Evolutionary conservation across 441 rosid species (phyloP).

Genomic region (Euphorbia corollata): DNA sequence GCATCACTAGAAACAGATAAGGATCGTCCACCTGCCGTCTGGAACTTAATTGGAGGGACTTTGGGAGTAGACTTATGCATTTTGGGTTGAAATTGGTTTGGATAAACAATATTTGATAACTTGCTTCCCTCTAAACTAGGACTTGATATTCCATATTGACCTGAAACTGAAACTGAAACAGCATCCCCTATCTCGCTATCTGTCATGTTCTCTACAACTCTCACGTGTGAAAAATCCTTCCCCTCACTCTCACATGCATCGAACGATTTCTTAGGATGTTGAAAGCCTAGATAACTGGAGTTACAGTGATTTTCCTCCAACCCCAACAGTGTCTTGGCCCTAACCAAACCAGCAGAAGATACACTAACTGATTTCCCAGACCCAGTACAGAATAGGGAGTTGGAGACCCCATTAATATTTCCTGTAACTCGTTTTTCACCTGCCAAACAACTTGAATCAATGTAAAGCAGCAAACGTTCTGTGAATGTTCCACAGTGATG

Average conservation of each 20-base stretch:
- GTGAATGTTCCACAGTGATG: not conserved
- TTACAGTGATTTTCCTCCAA: constrained; percentile 37
- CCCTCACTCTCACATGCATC: constrained; percentile 7
- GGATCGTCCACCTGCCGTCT: constrained; percentile 85
- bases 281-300: constrained; percentile 28
- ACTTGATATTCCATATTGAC: constrained; percentile 26
- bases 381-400: constrained; percentile 65
- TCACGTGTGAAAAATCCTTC: constrained; percentile 22
- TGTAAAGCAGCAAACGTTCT: not conserved
- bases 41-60: constrained; percentile 64
- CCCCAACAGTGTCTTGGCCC: constrained; percentile 72
- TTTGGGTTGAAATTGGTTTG: constrained; percentile 27
- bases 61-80: constrained; percentile 29
- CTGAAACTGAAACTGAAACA: constrained; percentile 25
- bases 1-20: constrained; percentile 80
- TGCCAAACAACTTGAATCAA: constrained; percentile 18
- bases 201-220: constrained; percentile 15
- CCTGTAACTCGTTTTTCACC: constrained; percentile 20
- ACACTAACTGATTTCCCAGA: constrained; percentile 63
- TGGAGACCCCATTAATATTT: constrained; percentile 19
- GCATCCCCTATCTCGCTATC: constrained; percentile 21
- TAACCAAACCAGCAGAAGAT: constrained; percentile 59
- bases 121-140: constrained; percentile 26
- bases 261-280: constrained; percentile 23
- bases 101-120: constrained; percentile 21